phyloP scores from a whole-genome alignment of 768 basidiomycete genomes.

The Russula sp. region DNA sequence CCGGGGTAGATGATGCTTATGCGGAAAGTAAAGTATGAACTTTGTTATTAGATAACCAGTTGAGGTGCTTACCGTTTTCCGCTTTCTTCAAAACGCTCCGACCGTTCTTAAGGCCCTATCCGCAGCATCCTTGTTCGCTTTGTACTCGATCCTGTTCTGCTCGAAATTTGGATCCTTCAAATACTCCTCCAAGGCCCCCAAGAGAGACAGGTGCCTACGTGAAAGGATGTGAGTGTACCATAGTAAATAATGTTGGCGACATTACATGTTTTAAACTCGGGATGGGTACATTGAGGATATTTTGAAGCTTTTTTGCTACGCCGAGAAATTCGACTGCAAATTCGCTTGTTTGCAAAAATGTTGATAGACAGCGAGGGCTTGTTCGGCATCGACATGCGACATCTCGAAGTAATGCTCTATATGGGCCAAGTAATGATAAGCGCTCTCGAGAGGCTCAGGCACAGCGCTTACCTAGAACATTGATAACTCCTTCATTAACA shows the following conservation, averaged over 20 bases:
- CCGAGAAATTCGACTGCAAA: constrained; percentile 88
- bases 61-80: constrained; percentile 36
- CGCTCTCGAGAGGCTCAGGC: constrained; percentile 37
- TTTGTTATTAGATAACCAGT: background rate
- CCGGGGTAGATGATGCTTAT: constrained; percentile 31
- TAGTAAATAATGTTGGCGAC: background rate
- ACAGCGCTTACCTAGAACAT: constrained; percentile 60
- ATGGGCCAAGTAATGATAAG: background rate
- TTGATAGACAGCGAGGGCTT: constrained; percentile 84
- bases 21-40: constrained; percentile 16
- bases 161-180: constrained; percentile 96
- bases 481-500: constrained; percentile 91
- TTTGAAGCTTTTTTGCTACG: constrained; percentile 89
- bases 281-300: constrained; percentile 88
- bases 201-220: constrained; percentile 87
- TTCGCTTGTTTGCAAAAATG: constrained; percentile 92
- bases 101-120: constrained; percentile 42
- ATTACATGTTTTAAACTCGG: constrained; percentile 90
- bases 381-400: constrained; percentile 87
- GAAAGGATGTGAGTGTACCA: background rate
- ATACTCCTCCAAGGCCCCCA: constrained; percentile 90
- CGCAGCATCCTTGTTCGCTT: constrained; percentile 65
- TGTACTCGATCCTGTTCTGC: constrained; percentile 91
- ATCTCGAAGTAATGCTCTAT: constrained; percentile 97
- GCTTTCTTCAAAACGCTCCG: constrained; percentile 27